These are phyloP conservation scores for Filobasidium uniguttulatum DNA, from an alignment of 1,284 basidiomycete species.

Conservation along the genomic window DNA sequence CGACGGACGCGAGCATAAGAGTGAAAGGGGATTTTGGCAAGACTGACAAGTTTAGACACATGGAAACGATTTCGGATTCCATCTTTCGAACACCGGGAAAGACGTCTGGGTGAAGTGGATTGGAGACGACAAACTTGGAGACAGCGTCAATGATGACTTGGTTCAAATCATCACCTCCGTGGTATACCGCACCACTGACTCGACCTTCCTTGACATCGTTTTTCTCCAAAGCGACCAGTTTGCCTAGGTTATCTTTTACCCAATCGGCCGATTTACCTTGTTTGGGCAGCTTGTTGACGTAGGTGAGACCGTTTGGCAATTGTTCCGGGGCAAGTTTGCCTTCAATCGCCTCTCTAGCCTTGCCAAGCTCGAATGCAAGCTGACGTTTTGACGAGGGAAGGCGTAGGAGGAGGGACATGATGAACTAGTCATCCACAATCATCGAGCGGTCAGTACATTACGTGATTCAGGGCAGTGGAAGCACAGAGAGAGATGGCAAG, in stretches of 20 bases:
- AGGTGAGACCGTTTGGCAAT: slow-evolving; percentile 45
- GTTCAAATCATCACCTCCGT: slow-evolving; percentile 72
- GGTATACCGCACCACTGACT: slow-evolving; percentile 76
- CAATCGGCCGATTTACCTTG: slow-evolving; percentile 58
- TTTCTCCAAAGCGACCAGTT: slow-evolving; percentile 60
- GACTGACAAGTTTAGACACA: slow-evolving; percentile 61
- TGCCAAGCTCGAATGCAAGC: slow-evolving; percentile 55
- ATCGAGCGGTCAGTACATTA: too few species aligned
- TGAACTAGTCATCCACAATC: not conserved
- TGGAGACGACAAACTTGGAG: slow-evolving; percentile 42
- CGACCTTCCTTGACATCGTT: slow-evolving; percentile 47
- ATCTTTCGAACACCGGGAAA: slow-evolving; percentile 88
- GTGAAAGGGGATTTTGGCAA: slow-evolving; percentile 1
- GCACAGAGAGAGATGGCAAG: not conserved
- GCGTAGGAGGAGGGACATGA: slow-evolving; percentile 43
- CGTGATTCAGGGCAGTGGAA: not conserved
- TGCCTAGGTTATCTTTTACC: slow-evolving; percentile 64
- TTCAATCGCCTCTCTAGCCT: slow-evolving; percentile 53
- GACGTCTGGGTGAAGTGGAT: slow-evolving; percentile 88
- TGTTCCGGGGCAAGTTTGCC: slow-evolving; percentile 43
- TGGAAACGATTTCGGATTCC: slow-evolving; percentile 94
- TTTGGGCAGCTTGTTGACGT: slow-evolving; percentile 45
- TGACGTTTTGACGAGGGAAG: slow-evolving; percentile 55
- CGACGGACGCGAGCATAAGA: not conserved
- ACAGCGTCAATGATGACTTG: slow-evolving; percentile 36